Base-by-base conservation (phyloP, 2,329 filamentous ascomycete genomes). In the Fusarium incarnatum region DNA sequence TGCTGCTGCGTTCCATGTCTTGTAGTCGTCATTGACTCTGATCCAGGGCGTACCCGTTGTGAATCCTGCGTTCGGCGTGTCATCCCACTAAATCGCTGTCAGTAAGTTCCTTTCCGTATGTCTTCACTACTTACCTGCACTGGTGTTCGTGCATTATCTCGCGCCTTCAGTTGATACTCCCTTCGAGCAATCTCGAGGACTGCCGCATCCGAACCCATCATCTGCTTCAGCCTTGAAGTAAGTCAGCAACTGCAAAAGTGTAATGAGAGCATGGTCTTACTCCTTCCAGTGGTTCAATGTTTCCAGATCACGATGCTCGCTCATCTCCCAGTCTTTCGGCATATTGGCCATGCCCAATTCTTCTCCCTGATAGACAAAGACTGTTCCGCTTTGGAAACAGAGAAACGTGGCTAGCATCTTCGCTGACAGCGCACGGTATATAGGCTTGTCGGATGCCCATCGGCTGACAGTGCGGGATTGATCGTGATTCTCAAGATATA, bases 401-500 rank as follows among this genome's bases (percentile, higher is more conserved):
- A 72, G 65, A 8, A 86, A 80, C n/a, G 86, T 76, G 2, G 85
- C 82, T 20, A 89, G 80, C 79, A 88, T 83, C 73, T 87, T 88
- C 9, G 85, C 86, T 0, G 81, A 82, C 61, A 84, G n/a, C 0
- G 50, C 47, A 20, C 71, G 57, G n/a, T 52, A 59, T 25, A 49
- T 30, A 11, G 69, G 61, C 22, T 49, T 66, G 20, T 74, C 67
- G 87, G 5, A 62, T 3, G 65, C 61, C 56, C 60, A 77, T n/a
- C 87, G 85, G 86, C 8, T 52, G 22, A 90, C 79, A 4, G 84
- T 85, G 2, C 89, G 82, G 5, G 84, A 83, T 60, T 88, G 84
- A 73, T 91, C 89, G 75, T 91, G 89, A 70, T 91, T 91, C 73
- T 91, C 89, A 57, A 87, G 82, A 73, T 90, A 91, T 0, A 85